Base-by-base conservation (phyloP, 495 filamentous ascomycete genomes). In the Penicillium mononematosum region DNA sequence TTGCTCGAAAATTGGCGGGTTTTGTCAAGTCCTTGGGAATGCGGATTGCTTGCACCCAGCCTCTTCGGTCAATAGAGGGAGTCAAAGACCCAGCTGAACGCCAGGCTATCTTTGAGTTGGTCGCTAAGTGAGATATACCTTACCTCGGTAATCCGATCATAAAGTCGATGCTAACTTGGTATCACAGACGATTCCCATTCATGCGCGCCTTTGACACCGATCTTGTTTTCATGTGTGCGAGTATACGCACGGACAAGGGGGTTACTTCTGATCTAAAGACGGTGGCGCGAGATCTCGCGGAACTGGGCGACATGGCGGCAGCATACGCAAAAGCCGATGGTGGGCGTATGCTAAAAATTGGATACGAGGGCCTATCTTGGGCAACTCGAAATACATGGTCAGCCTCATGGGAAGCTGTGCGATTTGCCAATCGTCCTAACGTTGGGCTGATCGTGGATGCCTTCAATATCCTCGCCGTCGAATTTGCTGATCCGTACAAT, bases 381-480 rank as follows among this genome's bases (percentile, higher is more conserved):
- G 82, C 83, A 5, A 80, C 80, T 4, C 75, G 78, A 17, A 84
- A 85, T 34, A 80, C 70, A 12, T 90, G 85, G 86, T 70, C 70
- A 12, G 71, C 82, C 16, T 82, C 83, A 7, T 88, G 82, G 81
- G 73, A 81, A 24, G 83, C 82, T 14, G 79, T 86, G 24, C 63
- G 78, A 36, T 73, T 75, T 38, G 85, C 80, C 1, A 72, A 84
- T 61, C 66, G 83, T 3, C 66, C 68, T 0, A 89, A 90, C 62
- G 71, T 88, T 11, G 85, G 87, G 1, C 65, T 89, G 29, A 85
- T 86, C 58, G 72, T 89, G 10, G 87, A 90, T 68, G 87, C 86
- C 0, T 89, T 89, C 66, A 85, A 89, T 61, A 81, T 81, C 5
- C 79, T 80, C 0, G 86, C 85, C 0, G 78, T 81, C n/a, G 85